Conservation (phyloP, 345 rosid genomes). For the Eucalyptus cloeziana region DNA sequence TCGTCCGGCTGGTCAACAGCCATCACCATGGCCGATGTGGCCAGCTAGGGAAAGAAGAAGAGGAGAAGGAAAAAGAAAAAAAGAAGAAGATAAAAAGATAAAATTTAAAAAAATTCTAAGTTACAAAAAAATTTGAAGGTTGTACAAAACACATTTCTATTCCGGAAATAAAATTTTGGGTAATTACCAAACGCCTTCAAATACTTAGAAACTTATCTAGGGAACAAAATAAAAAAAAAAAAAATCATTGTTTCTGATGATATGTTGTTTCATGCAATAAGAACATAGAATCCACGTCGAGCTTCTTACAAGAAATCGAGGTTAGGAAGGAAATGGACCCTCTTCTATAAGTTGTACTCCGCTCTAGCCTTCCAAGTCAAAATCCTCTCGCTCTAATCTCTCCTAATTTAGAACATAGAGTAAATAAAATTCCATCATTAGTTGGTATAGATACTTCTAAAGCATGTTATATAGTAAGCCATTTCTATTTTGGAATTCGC, state of each 20-base stretch:
- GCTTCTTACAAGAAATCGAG: neutral
- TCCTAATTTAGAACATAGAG: neutral
- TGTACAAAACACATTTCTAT: accelerated
- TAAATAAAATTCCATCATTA: neutral
- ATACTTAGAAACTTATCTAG: too few species aligned
- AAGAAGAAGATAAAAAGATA: too few species aligned
- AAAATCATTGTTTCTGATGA: neutral
- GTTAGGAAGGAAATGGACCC: neutral
- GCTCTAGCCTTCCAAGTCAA: neutral
- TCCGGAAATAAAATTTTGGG: accelerated
- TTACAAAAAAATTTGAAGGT: too few species aligned
- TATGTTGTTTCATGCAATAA: neutral
- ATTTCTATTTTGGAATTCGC: too few species aligned
- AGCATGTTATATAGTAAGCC: neutral
- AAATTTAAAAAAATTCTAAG: too few species aligned
- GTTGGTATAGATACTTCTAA: neutral
- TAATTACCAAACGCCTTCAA: accelerated
- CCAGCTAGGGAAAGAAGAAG: too few species aligned
- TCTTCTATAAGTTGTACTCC: neutral
- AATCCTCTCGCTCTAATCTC: neutral
- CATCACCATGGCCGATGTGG: accelerated
- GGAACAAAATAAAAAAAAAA: too few species aligned
- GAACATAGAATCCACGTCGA: neutral
- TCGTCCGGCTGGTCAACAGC: accelerated
- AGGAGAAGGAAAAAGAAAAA: too few species aligned